These are phyloP conservation scores for Pseudocercospora musae DNA, from an alignment of 2,329 filamentous ascomycete genomes.

Conservation along the genomic window DNA sequence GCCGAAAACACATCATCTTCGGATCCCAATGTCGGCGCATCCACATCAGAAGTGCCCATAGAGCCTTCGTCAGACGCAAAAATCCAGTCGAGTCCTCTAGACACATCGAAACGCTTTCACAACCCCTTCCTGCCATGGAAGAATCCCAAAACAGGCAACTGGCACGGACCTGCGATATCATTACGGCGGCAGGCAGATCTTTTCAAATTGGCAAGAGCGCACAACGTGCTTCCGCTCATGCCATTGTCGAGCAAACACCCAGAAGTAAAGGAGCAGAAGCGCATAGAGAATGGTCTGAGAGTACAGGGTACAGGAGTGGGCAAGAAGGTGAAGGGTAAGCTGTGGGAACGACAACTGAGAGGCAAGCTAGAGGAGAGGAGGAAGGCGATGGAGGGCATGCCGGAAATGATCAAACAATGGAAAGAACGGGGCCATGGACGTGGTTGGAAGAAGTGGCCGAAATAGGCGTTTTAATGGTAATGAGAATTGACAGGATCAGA, in stretches of 20 bases:
- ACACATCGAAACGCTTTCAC: slow-evolving; percentile 28
- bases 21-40: slow-evolving; percentile 36
- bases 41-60: slow-evolving; percentile 38
- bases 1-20: slow-evolving; percentile 41
- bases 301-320: slow-evolving; percentile 87
- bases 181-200: slow-evolving; percentile 86
- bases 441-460: slow-evolving; percentile 73
- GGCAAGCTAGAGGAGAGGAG: slow-evolving; percentile 80
- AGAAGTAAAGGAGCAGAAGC: slow-evolving; percentile 64
- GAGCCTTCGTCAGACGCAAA: slow-evolving; percentile 25
- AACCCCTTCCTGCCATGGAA: slow-evolving; percentile 83
- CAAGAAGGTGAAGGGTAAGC: slow-evolving; percentile 91
- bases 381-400: slow-evolving; percentile 93
- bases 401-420: slow-evolving; percentile 85
- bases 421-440: slow-evolving; percentile 81
- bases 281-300: slow-evolving; percentile 74
- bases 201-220: slow-evolving; percentile 74
- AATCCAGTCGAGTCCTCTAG: slow-evolving; percentile 27
- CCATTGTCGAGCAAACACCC: slow-evolving; percentile 35
- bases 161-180: slow-evolving; percentile 80
- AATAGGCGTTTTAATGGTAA: slow-evolving; percentile 9
- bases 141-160: slow-evolving; percentile 74
- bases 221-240: slow-evolving; percentile 36
- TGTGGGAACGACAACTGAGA: slow-evolving; percentile 83
- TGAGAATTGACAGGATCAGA: too few species aligned